Percentiles rank a stretch among this genome's conserved stretches.
These are phyloP conservation scores for Leavenworthia alabamica DNA, from an alignment of 345 rosid genomes.

Conservation along the genomic window DNA sequence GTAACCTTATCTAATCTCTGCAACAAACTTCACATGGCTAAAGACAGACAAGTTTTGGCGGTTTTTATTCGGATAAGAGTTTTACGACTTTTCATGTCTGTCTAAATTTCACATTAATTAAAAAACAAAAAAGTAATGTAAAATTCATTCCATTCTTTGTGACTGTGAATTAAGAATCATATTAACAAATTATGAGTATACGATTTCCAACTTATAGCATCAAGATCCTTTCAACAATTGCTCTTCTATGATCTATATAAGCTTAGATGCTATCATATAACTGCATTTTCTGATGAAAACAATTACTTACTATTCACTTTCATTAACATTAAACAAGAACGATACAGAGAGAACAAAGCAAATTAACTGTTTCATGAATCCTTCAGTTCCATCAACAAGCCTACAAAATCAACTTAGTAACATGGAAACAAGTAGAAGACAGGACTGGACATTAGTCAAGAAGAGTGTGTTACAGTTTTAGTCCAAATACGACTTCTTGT, in stretches of 20 bases:
- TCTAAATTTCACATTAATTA: not conserved
- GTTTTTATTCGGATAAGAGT: constrained; percentile 2
- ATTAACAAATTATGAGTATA: not conserved
- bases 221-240: not conserved
- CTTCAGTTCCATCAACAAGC: constrained; percentile 2
- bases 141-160: not conserved
- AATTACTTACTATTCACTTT: not conserved
- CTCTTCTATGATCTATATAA: not conserved
- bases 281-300: constrained; percentile 2
- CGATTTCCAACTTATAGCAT: not conserved
- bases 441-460: not conserved
- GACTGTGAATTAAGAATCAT: not conserved
- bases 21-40: constrained; percentile 22
- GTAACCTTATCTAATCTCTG: constrained; percentile 16
- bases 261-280: not conserved
- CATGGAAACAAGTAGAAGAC: not conserved
- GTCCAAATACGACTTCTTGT: not conserved
- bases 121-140: not conserved
- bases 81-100: not conserved
- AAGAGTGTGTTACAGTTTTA: not conserved
- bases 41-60: not conserved
- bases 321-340: not conserved
- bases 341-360: not conserved
- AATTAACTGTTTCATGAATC: constrained; percentile 1
- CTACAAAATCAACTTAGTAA: constrained; percentile 5